Percentiles rank a stretch among this genome's conserved stretches.
phyloP scores from a whole-genome alignment of 208 protist species.

The Crithidia expoeki region DNA sequence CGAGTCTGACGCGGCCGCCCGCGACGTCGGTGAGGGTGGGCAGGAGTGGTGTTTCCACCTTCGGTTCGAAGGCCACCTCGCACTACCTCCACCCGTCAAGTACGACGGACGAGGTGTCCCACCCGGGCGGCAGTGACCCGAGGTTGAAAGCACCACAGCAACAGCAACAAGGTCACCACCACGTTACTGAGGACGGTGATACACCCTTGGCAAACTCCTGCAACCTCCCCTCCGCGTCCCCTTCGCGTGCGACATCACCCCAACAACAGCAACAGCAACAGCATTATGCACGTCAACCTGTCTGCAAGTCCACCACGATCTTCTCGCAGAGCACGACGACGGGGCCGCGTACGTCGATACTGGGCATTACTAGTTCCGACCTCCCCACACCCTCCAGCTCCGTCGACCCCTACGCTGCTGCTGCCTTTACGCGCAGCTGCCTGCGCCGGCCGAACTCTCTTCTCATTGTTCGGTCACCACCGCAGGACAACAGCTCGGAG shows the following conservation, averaged over 20 bases:
- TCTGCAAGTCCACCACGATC: constrained; percentile 7
- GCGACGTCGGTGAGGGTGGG: constrained; percentile 1
- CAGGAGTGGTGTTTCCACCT: constrained; percentile 9
- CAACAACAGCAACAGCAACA: not conserved
- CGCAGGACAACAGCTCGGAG: constrained; percentile 19
- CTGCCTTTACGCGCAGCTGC: not conserved
- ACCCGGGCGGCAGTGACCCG: not conserved
- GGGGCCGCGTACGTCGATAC: constrained; percentile 11
- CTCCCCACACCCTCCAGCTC: constrained; percentile 30
- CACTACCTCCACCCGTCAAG: constrained; percentile 17
- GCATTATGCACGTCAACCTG: constrained; percentile 8
- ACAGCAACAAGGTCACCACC: not conserved
- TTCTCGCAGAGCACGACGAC: constrained; percentile 29
- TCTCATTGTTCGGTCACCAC: constrained; percentile 19
- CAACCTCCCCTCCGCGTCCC: not conserved
- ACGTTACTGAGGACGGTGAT: not conserved
- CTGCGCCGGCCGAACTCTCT: constrained; percentile 22
- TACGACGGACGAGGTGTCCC: constrained; percentile 11
- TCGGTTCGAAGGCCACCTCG: constrained; percentile 12
- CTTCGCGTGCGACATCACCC: not conserved
- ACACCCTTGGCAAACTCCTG: not conserved
- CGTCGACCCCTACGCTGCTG: not conserved
- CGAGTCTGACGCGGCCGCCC: not conserved
- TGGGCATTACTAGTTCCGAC: constrained; percentile 31
- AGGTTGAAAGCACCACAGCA: not conserved